A percentile compares a stretch with the other conserved stretches of the same genome.
phyloP scores from a whole-genome alignment of 2,329 filamentous ascomycete species.

The Xylaria digitata region DNA sequence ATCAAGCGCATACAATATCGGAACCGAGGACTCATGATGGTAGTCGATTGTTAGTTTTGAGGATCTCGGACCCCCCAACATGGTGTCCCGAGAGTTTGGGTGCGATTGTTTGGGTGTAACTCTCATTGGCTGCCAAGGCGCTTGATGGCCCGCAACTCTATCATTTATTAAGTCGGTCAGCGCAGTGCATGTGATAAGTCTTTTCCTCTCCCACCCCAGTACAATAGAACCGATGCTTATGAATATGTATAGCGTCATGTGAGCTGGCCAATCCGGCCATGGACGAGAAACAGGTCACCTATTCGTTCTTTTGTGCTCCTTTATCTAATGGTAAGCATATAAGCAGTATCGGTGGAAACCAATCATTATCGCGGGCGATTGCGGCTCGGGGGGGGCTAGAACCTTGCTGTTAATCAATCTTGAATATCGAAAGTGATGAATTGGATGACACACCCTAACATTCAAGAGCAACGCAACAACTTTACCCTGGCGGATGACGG shows the following conservation, averaged over 20 bases:
- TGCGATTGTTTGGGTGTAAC: constrained; percentile 13
- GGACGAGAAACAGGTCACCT: neutral
- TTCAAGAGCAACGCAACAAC: neutral
- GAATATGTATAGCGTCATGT: neutral
- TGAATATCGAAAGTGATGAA: neutral
- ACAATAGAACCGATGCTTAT: neutral
- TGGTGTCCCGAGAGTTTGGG: constrained; percentile 11
- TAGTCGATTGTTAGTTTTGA: neutral
- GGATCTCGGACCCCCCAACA: constrained; percentile 21
- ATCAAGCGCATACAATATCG: constrained; percentile 2
- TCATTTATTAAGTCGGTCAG: constrained; percentile 13
- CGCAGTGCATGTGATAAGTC: constrained; percentile 15
- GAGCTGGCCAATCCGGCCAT: neutral
- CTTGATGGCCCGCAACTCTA: constrained; percentile 10
- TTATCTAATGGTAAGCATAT: neutral
- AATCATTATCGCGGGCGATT: neutral
- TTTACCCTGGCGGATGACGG: neutral
- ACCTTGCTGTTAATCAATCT: neutral
- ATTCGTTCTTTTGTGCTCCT: constrained; percentile 3
- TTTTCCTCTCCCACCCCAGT: constrained; percentile 24
- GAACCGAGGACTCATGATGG: constrained; percentile 1
- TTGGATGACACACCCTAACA: neutral
- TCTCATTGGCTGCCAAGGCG: constrained; percentile 27
- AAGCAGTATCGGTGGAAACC: constrained; percentile 13
- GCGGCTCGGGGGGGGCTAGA: neutral